Evolutionary conservation across 176 grass and related monocot species (phyloP).

Genomic region (Zoysia japonica): DNA sequence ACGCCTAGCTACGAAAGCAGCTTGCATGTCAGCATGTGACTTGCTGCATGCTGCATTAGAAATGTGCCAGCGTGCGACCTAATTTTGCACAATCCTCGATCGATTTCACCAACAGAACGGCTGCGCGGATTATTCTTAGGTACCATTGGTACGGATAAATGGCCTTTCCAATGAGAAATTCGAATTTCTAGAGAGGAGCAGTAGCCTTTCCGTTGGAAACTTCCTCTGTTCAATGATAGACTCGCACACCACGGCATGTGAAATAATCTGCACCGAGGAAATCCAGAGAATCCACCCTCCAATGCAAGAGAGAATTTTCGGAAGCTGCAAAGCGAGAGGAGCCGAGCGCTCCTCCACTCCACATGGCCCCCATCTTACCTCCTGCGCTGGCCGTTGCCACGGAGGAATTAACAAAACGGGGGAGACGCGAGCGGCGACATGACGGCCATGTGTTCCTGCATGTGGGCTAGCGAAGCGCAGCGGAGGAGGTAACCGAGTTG

Average conservation of each 20-base stretch:
- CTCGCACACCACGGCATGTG: not conserved
- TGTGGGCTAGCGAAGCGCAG: slow-evolving; percentile 52
- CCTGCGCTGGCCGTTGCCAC: slow-evolving; percentile 32
- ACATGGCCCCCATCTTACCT: slow-evolving; percentile 77
- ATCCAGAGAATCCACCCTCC: slow-evolving; percentile 27
- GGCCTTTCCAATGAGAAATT: not conserved
- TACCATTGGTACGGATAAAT: not conserved
- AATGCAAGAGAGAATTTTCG: not conserved
- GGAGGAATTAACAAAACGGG: slow-evolving; percentile 30
- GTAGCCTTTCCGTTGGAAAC: not conserved
- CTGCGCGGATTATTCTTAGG: not conserved
- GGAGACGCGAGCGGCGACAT: slow-evolving; percentile 4
- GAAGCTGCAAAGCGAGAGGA: slow-evolving; percentile 15
- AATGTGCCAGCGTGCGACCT: not conserved
- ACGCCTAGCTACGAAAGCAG: not conserved
- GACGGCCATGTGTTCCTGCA: slow-evolving; percentile 70
- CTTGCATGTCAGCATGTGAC: slow-evolving; percentile 4
- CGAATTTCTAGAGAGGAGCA: not conserved
- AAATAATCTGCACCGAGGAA: slow-evolving; percentile 4
- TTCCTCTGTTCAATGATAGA: slow-evolving; percentile 20
- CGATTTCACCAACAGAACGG: not conserved
- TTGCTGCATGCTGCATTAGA: not conserved
- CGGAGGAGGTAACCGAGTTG: slow-evolving; percentile 39
- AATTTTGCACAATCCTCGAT: not conserved
- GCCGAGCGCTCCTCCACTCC: slow-evolving; percentile 12